These are phyloP conservation scores for Pseudomassariella vexata DNA, from an alignment of 2,329 filamentous ascomycete genomes.

Conservation along the genomic window DNA sequence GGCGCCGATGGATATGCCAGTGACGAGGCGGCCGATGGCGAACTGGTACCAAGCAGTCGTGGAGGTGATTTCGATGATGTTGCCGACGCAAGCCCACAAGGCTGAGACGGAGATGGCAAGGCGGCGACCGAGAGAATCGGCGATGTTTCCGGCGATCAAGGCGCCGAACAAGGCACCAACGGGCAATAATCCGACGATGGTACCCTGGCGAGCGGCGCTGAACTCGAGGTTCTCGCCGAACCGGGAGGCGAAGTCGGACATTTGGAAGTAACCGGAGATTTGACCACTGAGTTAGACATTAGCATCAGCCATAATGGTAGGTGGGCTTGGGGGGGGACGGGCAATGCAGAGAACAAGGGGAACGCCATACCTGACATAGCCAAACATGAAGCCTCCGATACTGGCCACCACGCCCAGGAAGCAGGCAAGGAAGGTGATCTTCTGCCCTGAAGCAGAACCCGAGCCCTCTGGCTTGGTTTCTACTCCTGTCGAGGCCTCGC, in stretches of 20 bases:
- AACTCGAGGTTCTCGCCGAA: conserved; percentile 49
- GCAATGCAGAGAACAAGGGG: neutral
- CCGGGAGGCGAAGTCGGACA: conserved; percentile 48
- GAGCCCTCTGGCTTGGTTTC: conserved; percentile 9
- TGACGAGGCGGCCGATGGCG: conserved; percentile 59
- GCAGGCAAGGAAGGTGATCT: conserved; percentile 30
- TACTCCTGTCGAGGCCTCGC: conserved; percentile 8
- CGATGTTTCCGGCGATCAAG: conserved; percentile 52
- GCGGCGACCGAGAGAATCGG: conserved; percentile 56
- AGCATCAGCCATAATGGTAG: neutral
- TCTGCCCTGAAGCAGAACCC: conserved; percentile 10
- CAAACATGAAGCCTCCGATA: conserved; percentile 53
- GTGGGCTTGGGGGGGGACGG: neutral
- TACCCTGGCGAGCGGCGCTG: conserved; percentile 53
- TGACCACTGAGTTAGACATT: conserved; percentile 40
- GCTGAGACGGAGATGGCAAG: conserved; percentile 57
- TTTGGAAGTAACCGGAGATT: conserved; percentile 56
- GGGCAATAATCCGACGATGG: conserved; percentile 57
- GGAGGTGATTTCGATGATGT: conserved; percentile 57
- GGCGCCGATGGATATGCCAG: conserved; percentile 59
- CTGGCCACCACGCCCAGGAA: conserved; percentile 46
- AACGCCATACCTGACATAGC: conserved; percentile 43
- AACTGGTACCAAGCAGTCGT: conserved; percentile 55
- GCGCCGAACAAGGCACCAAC: conserved; percentile 56
- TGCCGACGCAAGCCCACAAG: conserved; percentile 59